phyloP scores from a whole-genome alignment of 305 asterid species.

The Galium porrigens region DNA sequence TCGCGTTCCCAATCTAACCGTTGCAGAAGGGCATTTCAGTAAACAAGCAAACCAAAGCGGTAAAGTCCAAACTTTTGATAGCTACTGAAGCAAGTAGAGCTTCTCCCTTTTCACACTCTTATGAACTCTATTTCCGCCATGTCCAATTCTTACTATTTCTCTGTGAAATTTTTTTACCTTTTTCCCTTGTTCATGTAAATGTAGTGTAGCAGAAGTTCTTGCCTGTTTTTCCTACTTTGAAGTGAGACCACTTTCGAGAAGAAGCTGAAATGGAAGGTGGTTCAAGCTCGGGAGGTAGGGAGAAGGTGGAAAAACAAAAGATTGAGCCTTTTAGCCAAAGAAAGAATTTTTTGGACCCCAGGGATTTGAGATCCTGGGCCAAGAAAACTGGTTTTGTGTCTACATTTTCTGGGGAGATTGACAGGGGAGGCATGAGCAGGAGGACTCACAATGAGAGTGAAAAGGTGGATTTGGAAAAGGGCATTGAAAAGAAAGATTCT shows the following conservation, averaged over 20 bases:
- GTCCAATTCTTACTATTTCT: neutral
- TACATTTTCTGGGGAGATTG: conserved; percentile 59
- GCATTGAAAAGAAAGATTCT: conserved; percentile 41
- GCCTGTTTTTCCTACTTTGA: conserved; percentile 9
- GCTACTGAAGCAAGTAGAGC: conserved; percentile 11
- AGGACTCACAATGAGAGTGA: conserved; percentile 17
- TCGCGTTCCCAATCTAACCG: neutral
- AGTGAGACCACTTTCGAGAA: conserved; percentile 25
- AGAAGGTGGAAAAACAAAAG: conserved; percentile 31
- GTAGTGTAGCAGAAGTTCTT: conserved; percentile 13
- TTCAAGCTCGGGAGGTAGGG: conserved; percentile 39
- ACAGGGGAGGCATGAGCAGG: conserved; percentile 31
- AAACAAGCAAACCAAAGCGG: conserved; percentile 1
- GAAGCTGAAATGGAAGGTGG: conserved; percentile 57
- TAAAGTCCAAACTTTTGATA: conserved; percentile 13
- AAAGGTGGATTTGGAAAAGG: conserved; percentile 56
- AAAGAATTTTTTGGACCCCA: conserved; percentile 52
- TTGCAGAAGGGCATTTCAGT: conserved; percentile 15
- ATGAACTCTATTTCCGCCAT: neutral
- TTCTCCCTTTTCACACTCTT: conserved; percentile 6
- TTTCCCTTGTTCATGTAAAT: conserved; percentile 7
- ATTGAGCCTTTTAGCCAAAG: conserved; percentile 67
- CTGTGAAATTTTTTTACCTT: neutral
- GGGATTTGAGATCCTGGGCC: conserved; percentile 94
- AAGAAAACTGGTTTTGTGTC: conserved; percentile 89